phyloP scores from a whole-genome alignment of 352 stramenopile genomes.

The Globisporangium camurandrum region DNA sequence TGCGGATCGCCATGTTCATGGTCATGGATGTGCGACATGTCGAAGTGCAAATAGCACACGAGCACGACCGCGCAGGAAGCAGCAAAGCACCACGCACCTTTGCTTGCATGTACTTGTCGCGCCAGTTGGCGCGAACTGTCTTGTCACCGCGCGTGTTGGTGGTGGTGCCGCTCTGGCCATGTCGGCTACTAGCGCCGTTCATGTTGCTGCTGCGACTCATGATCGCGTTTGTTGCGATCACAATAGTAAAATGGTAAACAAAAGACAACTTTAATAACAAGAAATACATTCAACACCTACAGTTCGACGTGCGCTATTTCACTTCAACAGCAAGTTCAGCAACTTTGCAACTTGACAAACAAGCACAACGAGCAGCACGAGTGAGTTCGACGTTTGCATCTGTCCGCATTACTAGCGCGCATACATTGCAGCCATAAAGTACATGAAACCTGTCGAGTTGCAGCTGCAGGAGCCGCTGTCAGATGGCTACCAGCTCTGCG shows the following conservation, averaged over 20 bases:
- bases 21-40: no score
- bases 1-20: no score
- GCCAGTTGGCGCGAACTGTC: constrained; percentile 17
- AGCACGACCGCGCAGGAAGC: not conserved
- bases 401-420: no score
- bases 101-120: constrained; percentile 34
- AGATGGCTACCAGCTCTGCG: constrained; percentile 58
- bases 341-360: no score
- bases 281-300: no score
- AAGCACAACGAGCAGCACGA: no score
- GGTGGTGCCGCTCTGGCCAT: no score
- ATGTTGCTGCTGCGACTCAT: no score
- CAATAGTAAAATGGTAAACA: not conserved
- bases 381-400: no score
- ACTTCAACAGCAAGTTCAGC: no score
- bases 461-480: constrained; percentile 24
- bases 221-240: not conserved
- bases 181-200: no score
- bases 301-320: no score
- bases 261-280: not conserved
- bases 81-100: constrained; percentile 17
- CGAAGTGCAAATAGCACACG: not conserved
- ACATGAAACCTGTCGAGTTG: constrained; percentile 60
- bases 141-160: constrained; percentile 2
- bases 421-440: constrained; percentile 48